Evolutionary conservation across 768 basidiomycete species (phyloP).

Genomic region (Mycena chlorophos): DNA sequence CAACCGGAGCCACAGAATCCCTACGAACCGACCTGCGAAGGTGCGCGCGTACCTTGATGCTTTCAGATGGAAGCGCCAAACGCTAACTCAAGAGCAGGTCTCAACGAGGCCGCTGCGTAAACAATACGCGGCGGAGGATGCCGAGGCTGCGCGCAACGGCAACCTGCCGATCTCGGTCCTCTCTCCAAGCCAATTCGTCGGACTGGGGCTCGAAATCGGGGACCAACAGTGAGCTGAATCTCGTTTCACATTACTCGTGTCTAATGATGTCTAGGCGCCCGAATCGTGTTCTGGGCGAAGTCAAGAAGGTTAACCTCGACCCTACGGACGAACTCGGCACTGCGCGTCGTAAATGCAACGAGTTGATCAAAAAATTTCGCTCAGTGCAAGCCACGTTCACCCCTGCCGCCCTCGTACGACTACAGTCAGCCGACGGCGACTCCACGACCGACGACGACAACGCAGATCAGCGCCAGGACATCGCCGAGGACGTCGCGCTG

Average conservation of each 20-base stretch:
- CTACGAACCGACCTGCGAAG: no score
- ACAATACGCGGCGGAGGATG: not conserved
- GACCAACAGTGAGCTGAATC: not conserved
- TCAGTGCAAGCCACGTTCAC: conserved; percentile 9
- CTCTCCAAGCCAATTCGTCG: not conserved
- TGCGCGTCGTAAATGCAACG: not conserved
- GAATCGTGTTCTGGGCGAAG: conserved; percentile 2
- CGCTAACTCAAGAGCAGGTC: not conserved
- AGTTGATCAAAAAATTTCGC: not conserved
- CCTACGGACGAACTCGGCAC: not conserved
- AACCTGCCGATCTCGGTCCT: not conserved
- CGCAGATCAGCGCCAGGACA: not conserved
- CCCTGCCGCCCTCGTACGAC: conserved; percentile 2
- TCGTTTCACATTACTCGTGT: not conserved
- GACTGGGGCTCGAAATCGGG: not conserved
- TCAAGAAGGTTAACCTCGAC: conserved; percentile 6
- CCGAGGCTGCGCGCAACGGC: not conserved
- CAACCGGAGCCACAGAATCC: no score
- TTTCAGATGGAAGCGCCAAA: not conserved
- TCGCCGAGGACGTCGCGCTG: not conserved
- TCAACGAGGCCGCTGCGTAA: not conserved
- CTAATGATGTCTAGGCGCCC: not conserved
- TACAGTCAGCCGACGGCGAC: no score
- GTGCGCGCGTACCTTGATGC: no score
- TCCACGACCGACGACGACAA: no score